Percentiles rank a stretch among this genome's conserved stretches.
These are phyloP conservation scores for Fusarium goolgardi DNA, from an alignment of 2,329 filamentous ascomycete species.

Conservation along the genomic window DNA sequence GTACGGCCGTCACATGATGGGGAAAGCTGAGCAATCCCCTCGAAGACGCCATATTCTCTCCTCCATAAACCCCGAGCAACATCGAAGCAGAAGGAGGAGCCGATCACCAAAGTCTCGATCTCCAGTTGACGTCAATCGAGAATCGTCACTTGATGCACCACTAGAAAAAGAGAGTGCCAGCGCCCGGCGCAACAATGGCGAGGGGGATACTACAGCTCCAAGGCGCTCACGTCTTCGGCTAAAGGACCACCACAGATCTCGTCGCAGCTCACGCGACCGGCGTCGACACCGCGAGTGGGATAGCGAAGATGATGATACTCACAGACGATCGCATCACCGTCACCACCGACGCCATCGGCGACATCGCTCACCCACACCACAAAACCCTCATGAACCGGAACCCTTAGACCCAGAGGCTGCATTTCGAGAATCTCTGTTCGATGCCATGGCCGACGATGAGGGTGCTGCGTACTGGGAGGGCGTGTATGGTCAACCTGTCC, in stretches of 20 bases:
- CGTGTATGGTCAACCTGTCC: slow-evolving; percentile 96
- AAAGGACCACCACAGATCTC: slow-evolving; percentile 48
- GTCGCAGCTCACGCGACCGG: slow-evolving; percentile 42
- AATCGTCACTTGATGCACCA: slow-evolving; percentile 12
- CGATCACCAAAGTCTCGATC: slow-evolving; percentile 22
- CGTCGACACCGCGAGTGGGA: slow-evolving; percentile 16
- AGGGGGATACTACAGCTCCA: slow-evolving; percentile 43
- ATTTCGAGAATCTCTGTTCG: slow-evolving; percentile 94
- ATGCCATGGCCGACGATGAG: slow-evolving; percentile 96
- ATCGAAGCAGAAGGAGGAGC: slow-evolving; percentile 22
- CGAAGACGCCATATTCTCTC: slow-evolving; percentile 62
- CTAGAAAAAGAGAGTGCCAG: slow-evolving; percentile 16
- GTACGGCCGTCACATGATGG: slow-evolving; percentile 50
- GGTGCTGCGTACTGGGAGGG: slow-evolving; percentile 94
- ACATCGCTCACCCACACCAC: slow-evolving; percentile 59
- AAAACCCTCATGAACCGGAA: slow-evolving; percentile 59
- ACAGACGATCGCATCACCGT: slow-evolving; percentile 41
- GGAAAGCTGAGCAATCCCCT: slow-evolving; percentile 50
- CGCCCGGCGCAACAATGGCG: slow-evolving; percentile 26
- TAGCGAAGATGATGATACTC: slow-evolving; percentile 42
- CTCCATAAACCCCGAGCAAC: slow-evolving; percentile 56
- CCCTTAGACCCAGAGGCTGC: slow-evolving; percentile 76
- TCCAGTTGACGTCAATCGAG: slow-evolving; percentile 15
- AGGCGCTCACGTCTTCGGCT: slow-evolving; percentile 51
- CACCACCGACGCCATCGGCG: slow-evolving; percentile 51